Conservation (phyloP, 805 yeast species). For the Lachancea lanzarotensis region DNA sequence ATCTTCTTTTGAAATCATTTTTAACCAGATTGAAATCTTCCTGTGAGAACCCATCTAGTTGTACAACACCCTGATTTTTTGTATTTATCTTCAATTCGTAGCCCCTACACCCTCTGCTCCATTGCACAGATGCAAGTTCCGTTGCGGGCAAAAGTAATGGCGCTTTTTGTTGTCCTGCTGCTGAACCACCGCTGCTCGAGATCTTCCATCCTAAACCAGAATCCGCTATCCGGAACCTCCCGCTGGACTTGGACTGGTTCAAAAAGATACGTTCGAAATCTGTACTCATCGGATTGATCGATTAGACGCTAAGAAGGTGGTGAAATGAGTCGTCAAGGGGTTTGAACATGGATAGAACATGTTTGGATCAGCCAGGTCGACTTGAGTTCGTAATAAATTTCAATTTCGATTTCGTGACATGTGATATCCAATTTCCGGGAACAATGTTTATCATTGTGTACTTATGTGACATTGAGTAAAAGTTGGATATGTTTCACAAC, state of each 20-base stretch:
- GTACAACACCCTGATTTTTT: conserved; percentile 75
- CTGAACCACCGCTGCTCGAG: conserved; percentile 35
- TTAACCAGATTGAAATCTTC: conserved; percentile 78
- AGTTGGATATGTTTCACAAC: no score
- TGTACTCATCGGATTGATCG: conserved; percentile 29
- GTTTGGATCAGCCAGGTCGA: no score
- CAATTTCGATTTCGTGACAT: no score
- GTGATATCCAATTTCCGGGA: no score
- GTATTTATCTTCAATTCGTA: conserved; percentile 86
- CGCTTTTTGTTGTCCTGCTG: conserved; percentile 44
- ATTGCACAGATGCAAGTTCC: conserved; percentile 68
- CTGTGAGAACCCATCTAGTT: conserved; percentile 85
- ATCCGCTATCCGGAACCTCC: conserved; percentile 90
- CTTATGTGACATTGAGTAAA: no score
- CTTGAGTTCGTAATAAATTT: no score
- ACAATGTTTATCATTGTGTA: no score
- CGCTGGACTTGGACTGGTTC: conserved; percentile 76
- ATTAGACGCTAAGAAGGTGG: not conserved
- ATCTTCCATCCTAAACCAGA: conserved; percentile 98
- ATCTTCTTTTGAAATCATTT: conserved; percentile 73
- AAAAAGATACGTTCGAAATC: conserved; percentile 89
- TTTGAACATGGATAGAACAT: not conserved
- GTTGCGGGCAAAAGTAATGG: conserved; percentile 89
- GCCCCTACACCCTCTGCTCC: conserved; percentile 94
- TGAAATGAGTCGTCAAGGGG: not conserved